Base-by-base conservation (phyloP, 441 rosid species). In the Theobroma grandiflorum region DNA sequence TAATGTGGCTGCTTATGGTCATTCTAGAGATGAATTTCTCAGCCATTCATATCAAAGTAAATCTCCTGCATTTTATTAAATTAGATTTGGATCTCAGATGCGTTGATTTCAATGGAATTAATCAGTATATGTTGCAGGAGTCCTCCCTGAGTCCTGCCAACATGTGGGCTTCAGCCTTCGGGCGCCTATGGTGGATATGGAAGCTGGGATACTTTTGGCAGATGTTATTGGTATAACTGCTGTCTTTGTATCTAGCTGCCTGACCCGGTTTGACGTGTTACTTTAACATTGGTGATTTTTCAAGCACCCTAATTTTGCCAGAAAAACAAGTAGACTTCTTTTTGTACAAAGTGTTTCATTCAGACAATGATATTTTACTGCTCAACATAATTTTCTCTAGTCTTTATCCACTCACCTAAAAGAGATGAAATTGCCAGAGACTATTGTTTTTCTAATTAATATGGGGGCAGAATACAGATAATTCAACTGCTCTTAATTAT, bases 61-160 rank as follows among this genome's bases (percentile, higher is more conserved):
- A 65, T 37, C 12, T 15, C 26, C 8, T 40, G 71, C 31, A 33
- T 35, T 33, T 66, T 16, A 35, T 18, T 20, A n/a, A 66, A 40
- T 40, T 15, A 65, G 47, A 31, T 5, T 18, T 65, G 70, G 20
- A 65, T 26, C 47, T 15, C 33, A 5, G 43, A 63, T 20, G 2
- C 6, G 68, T 62, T 62, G 68, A 63, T 63, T 68, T 11, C 5
- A 43, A 68, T 42, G 37, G 55, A 6, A 55, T 3, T 31, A 12
- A 26, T 26, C 47, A 57, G 40, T 69, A 45, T 26, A 47, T 47
- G 12, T 69, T 69, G 74, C 57, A 47, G 68, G 68, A 26, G 52
- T 42, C 33, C 63, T 53, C 3, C 15, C 26, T 2, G 11, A 35
- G 20, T 49, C 37, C 47, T 22, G 18, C 53, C 64, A 9, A 33